Base-by-base conservation (phyloP, 225 moss, liverwort and hornwort genomes). In the Straminergon stramineum region DNA sequence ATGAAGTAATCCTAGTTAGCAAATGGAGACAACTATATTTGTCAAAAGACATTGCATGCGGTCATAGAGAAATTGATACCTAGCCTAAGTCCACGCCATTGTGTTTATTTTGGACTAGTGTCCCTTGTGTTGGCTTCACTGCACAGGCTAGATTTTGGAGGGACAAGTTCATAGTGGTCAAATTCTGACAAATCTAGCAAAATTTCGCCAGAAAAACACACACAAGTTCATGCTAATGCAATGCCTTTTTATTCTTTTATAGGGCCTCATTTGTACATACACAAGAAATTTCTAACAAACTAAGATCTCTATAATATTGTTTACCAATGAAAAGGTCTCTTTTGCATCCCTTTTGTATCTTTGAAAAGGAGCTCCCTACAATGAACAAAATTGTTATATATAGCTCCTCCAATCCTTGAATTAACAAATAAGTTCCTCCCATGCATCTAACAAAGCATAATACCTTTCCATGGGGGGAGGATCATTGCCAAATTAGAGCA, bases 41-140 rank as follows among this genome's bases (percentile, higher is more conserved):
- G 2, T 23, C 1, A 7, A 13, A 0, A 39, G 4, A 69, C 1
- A 1, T 22, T 22, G 7, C 1, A 4, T 69, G 4, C 0, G 2
- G 4, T n/a, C 7, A 2, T n/a, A 13, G 11, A 11, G 35, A 35
- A 20, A 12, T 11, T 35, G 19, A 67, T 0, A 7, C 11, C 6
- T 67, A 35, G 6, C 13, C 13, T 21, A n/a, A 3, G 13, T n/a
- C 37, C 2, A 4, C 2, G 1, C 4, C n/a, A n/a, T n/a, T n/a
- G n/a, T n/a, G n/a, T n/a, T n/a, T n/a, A n/a, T n/a, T n/a, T n/a
- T n/a, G n/a, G n/a, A n/a, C n/a, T n/a, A n/a, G n/a, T n/a, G n/a
- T n/a, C n/a, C n/a, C n/a, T n/a, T n/a, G n/a, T n/a, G n/a, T n/a
- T n/a, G n/a, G n/a, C n/a, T n/a, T n/a, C n/a, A n/a, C n/a, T n/a